These are phyloP conservation scores for Phycomyces blakesleeanus DNA, from an alignment of 192 early-diverging fungal genomes.

Conservation along the genomic window DNA sequence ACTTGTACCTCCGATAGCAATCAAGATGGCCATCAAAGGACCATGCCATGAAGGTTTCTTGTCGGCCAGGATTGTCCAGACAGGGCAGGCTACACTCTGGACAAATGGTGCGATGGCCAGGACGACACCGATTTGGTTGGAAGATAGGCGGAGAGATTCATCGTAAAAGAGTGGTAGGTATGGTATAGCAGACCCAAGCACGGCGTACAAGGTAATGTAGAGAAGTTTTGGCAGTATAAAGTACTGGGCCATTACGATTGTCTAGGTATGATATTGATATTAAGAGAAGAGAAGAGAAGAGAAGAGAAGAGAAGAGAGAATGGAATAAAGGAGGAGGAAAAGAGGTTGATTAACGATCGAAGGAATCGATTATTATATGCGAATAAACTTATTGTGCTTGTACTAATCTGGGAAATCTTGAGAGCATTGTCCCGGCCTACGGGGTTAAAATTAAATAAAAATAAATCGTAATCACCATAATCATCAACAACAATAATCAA, in stretches of 20 bases:
- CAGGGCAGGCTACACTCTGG: constrained; percentile 33
- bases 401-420: too few relatives aligned
- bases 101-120: constrained; percentile 40
- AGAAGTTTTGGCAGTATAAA: constrained; percentile 29
- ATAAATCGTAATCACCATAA: too few relatives aligned
- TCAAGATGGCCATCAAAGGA: constrained; percentile 19
- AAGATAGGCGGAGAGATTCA: constrained; percentile 14
- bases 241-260: not conserved
- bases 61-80: constrained; percentile 35
- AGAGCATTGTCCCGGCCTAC: too few relatives aligned
- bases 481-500: too few relatives aligned
- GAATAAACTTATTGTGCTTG: too few relatives aligned
- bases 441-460: too few relatives aligned
- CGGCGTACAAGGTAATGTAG: constrained; percentile 23
- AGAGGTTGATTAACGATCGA: too few relatives aligned
- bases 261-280: not conserved
- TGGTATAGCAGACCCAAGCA: constrained; percentile 22
- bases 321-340: too few relatives aligned
- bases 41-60: constrained; percentile 27
- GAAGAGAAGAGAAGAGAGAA: not conserved
- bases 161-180: constrained; percentile 34
- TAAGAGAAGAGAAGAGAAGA: constrained; percentile 1
- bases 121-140: constrained; percentile 32
- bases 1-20: constrained; percentile 18
- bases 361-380: too few relatives aligned